Base-by-base conservation (phyloP, 1,139 yeast genomes). In the Yamadazyma spencermartinsiae region DNA sequence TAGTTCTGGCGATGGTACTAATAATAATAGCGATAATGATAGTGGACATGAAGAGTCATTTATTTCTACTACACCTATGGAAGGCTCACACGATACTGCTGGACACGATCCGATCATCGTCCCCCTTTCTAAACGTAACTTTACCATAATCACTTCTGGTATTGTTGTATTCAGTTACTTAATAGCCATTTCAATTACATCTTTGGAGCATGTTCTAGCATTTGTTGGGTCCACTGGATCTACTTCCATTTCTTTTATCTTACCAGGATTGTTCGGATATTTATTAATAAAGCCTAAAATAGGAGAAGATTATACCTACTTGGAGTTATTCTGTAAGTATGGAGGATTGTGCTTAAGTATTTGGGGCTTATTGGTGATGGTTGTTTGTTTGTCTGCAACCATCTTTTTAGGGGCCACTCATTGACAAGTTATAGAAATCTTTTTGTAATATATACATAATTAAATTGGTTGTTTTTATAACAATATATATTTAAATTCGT, bases 171-270 rank as follows among this genome's bases (percentile, higher is more conserved):
- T 72, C 18, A 80, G 95, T 20, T 88, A 85, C 54, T 46, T 79
- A 14, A 75, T 87, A n/a, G 96, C 98, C 0, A 71, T 85, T 27
- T 63, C 82, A 1, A 94, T 90, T 5, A 72, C 76, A 1, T 87
- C 96, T 0, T 74, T 90, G 49, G 97, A 89, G 36, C 82, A 80
- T 41, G 95, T 92, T 27, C 71, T 90, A 45, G 95, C 96, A 4
- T 80, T 90, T 61, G 97, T 90, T 4, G 98, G 98, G 2, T 84
- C 96, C 2, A 90, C 97, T 0, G 98, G 98, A 0, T 87, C 96
- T 2, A 89, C 97, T 0, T 83, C 96, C 11, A 90, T 90, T 42
- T 86, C 96, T 12, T 90, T 90, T 58, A 89, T 90, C 37, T 72
- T 90, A 40, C 98, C 98, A 0, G 98, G 98, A 0, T 68, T 89